These are phyloP conservation scores for Lasiosphaeria ovina DNA, from an alignment of 495 filamentous ascomycete genomes.

Conservation along the genomic window DNA sequence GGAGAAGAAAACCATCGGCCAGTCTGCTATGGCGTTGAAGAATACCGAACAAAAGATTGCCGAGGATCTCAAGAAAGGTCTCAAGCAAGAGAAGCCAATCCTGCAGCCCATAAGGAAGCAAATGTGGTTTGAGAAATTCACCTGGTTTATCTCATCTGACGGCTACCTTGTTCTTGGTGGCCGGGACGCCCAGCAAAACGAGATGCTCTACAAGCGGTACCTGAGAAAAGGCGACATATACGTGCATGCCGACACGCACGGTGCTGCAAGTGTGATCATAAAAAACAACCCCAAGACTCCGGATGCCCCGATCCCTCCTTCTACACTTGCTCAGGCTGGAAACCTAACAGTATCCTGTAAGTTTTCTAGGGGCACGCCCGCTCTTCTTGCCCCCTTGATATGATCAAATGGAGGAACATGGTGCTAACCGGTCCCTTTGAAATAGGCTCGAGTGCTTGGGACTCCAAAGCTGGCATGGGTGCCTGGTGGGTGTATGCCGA, in stretches of 20 bases:
- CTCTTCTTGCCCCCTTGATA: background rate
- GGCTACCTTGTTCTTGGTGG: slow-evolving; percentile 89
- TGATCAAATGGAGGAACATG: background rate
- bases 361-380: background rate
- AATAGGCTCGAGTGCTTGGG: slow-evolving; percentile 73
- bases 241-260: slow-evolving; percentile 85
- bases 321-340: slow-evolving; percentile 87
- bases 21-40: slow-evolving; percentile 81
- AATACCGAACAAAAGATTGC: slow-evolving; percentile 85
- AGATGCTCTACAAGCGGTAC: slow-evolving; percentile 81
- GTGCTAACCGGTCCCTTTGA: background rate
- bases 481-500: slow-evolving; percentile 90
- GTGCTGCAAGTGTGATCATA: slow-evolving; percentile 77
- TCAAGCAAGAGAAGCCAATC: slow-evolving; percentile 90
- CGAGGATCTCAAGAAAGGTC: slow-evolving; percentile 75
- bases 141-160: slow-evolving; percentile 92
- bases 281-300: slow-evolving; percentile 75
- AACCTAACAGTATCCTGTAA: slow-evolving; percentile 70
- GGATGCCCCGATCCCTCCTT: slow-evolving; percentile 84
- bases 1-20: slow-evolving; percentile 77
- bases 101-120: slow-evolving; percentile 77
- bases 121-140: slow-evolving; percentile 96
- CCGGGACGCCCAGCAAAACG: slow-evolving; percentile 85
- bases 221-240: slow-evolving; percentile 87
- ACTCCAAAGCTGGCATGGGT: slow-evolving; percentile 90